Evolutionary conservation across 371 early-diverging fungal species (phyloP).

Genomic region (Umbelopsis sp.): DNA sequence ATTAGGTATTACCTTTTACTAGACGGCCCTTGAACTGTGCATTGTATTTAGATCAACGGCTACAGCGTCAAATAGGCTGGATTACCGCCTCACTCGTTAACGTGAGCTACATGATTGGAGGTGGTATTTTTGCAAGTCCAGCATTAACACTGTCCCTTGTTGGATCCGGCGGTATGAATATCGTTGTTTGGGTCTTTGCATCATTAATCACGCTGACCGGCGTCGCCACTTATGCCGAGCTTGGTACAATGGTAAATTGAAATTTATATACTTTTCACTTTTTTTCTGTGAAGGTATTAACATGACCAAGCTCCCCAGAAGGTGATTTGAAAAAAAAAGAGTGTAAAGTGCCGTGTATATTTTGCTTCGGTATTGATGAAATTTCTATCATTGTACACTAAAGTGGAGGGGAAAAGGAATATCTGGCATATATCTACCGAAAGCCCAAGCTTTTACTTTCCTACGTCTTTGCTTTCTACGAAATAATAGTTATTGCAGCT

Average conservation of each 20-base stretch:
- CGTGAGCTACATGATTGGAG: slow-evolving; percentile 49
- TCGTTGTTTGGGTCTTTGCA: slow-evolving; percentile 42
- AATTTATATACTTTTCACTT: neutral
- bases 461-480: slow-evolving; percentile 45
- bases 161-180: slow-evolving; percentile 49
- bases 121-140: slow-evolving; percentile 49
- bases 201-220: slow-evolving; percentile 42
- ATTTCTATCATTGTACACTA: neutral
- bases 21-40: neutral
- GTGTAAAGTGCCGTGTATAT: too few species aligned
- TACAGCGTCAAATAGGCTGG: slow-evolving; percentile 48
- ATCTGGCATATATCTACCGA: slow-evolving; percentile 44
- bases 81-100: slow-evolving; percentile 45
- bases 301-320: slow-evolving; percentile 36
- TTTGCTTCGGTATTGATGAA: neutral
- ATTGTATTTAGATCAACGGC: slow-evolving; percentile 36
- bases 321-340: slow-evolving; percentile 23
- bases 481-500: slow-evolving; percentile 41
- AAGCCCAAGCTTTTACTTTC: slow-evolving; percentile 44
- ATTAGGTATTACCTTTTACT: too few species aligned
- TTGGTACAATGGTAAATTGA: slow-evolving; percentile 47
- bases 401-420: slow-evolving; percentile 52
- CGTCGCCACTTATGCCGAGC: slow-evolving; percentile 43
- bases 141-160: slow-evolving; percentile 39
- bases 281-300: neutral